phyloP scores from a whole-genome alignment of 352 stramenopile genomes.

The Globisporangium nunn region DNA sequence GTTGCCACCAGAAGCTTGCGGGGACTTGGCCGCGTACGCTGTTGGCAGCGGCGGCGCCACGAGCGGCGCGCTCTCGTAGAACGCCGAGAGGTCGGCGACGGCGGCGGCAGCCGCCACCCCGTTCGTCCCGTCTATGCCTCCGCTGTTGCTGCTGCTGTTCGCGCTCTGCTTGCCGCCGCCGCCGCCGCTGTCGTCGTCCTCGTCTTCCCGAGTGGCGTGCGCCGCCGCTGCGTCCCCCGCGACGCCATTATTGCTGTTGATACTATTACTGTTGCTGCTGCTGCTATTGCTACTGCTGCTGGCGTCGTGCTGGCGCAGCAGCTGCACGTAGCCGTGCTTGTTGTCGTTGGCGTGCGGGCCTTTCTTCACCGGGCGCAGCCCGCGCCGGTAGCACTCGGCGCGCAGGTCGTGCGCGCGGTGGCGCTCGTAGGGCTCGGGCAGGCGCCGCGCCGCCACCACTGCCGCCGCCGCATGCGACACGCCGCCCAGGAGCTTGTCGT shows the following conservation, averaged over 20 bases:
- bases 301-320: conserved; percentile 55
- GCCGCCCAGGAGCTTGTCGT: conserved; percentile 18
- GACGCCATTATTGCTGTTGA: background rate
- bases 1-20: conserved; percentile 9
- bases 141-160: background rate
- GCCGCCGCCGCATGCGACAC: conserved; percentile 40
- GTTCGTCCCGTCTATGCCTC: background rate
- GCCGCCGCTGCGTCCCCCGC: background rate
- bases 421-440: conserved; percentile 67
- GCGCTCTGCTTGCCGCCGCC: background rate
- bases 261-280: conserved; percentile 7
- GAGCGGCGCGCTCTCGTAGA: conserved; percentile 34
- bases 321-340: conserved; percentile 71
- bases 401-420: conserved; percentile 68
- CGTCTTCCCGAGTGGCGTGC: no score
- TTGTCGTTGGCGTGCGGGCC: conserved; percentile 80
- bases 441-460: conserved; percentile 24
- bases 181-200: background rate
- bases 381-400: conserved; percentile 72
- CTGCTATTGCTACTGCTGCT: conserved; percentile 10
- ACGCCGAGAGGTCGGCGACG: conserved; percentile 37
- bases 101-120: conserved; percentile 4
- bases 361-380: conserved; percentile 76
- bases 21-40: conserved; percentile 14
- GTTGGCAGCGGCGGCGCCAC: background rate